Conservation (phyloP, 2,329 filamentous ascomycete species). For the Colletotrichum sp. region DNA sequence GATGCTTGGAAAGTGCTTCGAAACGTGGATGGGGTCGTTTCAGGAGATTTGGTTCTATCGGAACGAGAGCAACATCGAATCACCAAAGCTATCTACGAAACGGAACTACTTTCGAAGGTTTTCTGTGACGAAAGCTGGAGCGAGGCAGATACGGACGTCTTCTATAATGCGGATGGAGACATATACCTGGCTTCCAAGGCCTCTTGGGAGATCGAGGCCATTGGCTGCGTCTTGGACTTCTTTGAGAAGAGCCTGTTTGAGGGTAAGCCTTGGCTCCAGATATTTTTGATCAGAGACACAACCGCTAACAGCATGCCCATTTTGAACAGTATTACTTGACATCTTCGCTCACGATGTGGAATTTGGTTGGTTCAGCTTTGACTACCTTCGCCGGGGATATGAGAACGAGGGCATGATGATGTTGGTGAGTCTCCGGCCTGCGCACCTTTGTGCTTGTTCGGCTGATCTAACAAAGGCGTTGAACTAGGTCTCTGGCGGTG, state of each 20-base stretch:
- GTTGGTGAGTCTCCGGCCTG: not conserved
- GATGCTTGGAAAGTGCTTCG: not conserved
- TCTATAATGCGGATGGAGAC: not conserved
- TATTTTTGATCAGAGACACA: not conserved
- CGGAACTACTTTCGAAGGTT: not conserved
- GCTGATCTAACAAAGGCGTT: not conserved
- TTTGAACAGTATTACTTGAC: not conserved
- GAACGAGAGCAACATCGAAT: not conserved
- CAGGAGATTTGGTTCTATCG: not conserved
- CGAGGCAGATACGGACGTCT: not conserved
- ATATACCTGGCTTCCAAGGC: accelerated
- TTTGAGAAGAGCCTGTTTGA: not conserved
- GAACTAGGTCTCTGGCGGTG: not conserved
- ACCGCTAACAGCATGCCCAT: accelerated
- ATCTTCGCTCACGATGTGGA: not conserved
- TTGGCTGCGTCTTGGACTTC: not conserved
- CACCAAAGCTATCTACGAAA: not conserved
- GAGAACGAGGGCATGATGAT: not conserved
- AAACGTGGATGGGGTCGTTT: not conserved
- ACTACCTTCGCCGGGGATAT: accelerated
- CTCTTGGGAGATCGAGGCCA: not conserved
- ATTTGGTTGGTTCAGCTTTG: not conserved
- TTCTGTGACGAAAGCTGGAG: not conserved
- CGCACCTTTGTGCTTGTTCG: not conserved
- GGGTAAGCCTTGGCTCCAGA: not conserved